These are phyloP conservation scores for Paramecium tetraurelia DNA, from an alignment of 73 alveolate genomes.

Conservation along the genomic window DNA sequence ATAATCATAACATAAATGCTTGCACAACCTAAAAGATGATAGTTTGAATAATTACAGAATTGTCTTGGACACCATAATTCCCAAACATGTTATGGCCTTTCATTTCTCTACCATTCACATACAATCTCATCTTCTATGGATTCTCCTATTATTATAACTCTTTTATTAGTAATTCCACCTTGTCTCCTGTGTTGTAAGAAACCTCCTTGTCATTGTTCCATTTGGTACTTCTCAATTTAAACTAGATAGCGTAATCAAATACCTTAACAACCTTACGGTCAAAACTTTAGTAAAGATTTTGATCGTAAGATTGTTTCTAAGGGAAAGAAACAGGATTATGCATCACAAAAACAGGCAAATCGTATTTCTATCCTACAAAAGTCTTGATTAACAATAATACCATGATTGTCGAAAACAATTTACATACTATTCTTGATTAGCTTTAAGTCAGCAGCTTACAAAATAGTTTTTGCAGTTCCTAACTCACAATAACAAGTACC, in stretches of 20 bases:
- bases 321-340: conserved; percentile 41
- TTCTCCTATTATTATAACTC: not conserved
- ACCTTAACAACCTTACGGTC: not conserved
- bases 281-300: not conserved
- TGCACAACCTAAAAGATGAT: not conserved
- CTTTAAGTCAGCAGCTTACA: conserved; percentile 39
- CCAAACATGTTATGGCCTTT: conserved; percentile 20
- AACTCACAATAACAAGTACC: not conserved
- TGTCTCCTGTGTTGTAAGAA: not conserved
- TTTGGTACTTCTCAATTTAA: not conserved
- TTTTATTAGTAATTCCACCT: not conserved
- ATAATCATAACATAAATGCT: conserved; percentile 7
- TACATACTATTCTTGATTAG: conserved; percentile 23
- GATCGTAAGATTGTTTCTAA: not conserved
- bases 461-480: conserved; percentile 18
- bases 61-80: conserved; percentile 22
- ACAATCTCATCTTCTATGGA: not conserved
- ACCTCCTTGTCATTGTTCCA: conserved; percentile 24
- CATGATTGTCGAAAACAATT: not conserved
- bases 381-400: not conserved
- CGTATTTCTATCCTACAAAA: conserved; percentile 2
- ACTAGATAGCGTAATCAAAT: not conserved
- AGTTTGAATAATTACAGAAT: not conserved
- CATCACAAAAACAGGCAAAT: conserved; percentile 1
- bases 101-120: conserved; percentile 16